Evolutionary conservation across 352 stramenopile genomes (phyloP).

Genomic region (Blastocystis sp.): DNA sequence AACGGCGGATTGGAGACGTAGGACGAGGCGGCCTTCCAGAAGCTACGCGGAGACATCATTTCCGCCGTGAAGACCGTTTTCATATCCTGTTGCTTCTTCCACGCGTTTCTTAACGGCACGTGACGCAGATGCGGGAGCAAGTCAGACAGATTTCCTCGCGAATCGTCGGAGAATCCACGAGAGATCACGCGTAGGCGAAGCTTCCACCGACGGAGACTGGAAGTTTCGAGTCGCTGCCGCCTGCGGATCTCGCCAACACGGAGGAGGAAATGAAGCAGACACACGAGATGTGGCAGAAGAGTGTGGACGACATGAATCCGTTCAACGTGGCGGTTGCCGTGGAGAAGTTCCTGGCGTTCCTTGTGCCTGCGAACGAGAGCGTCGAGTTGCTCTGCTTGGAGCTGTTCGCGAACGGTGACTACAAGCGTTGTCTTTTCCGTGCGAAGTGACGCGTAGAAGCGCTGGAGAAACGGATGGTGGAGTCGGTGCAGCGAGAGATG

Average conservation of each 20-base stretch:
- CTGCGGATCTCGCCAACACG: background rate
- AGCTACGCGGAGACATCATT: background rate
- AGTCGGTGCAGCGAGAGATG: background rate
- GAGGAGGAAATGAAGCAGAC: conserved; percentile 12
- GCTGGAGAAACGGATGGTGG: background rate
- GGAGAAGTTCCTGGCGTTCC: conserved; percentile 5
- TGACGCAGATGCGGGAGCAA: background rate
- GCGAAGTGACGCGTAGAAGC: background rate
- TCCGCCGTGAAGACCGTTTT: background rate
- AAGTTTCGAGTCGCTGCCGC: background rate
- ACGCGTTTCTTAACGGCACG: background rate
- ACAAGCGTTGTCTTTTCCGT: background rate
- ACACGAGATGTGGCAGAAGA: background rate
- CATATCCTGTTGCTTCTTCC: background rate
- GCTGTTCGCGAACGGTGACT: background rate
- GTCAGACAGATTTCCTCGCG: background rate
- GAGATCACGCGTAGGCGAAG: background rate
- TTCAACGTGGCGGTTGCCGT: background rate
- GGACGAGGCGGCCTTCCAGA: background rate
- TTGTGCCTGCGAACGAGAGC: conserved; percentile 6
- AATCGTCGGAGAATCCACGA: background rate
- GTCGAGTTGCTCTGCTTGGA: conserved; percentile 21
- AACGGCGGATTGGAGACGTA: background rate
- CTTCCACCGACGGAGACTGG: background rate
- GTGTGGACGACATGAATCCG: background rate